Evolutionary conservation across 768 basidiomycete species (phyloP).

Genomic region (Lentinus brumalis): DNA sequence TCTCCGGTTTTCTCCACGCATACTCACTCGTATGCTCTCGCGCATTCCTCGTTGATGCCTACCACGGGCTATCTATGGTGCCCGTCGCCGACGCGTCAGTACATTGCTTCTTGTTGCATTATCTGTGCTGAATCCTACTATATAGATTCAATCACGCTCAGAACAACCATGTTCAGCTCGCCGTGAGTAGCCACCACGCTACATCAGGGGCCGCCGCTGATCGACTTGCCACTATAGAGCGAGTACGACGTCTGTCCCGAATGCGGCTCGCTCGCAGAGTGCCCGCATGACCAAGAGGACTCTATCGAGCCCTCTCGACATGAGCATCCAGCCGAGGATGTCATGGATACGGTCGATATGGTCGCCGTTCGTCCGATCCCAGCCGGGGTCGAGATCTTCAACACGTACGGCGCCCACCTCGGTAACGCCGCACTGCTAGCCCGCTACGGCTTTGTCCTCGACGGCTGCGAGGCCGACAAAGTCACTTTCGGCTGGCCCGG

Average conservation of each 20-base stretch:
- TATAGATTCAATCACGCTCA: slow-evolving; percentile 42
- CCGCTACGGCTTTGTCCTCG: slow-evolving; percentile 45
- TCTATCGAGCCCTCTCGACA: not conserved
- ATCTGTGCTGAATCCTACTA: not conserved
- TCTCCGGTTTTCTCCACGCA: slow-evolving; percentile 37
- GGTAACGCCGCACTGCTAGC: slow-evolving; percentile 41
- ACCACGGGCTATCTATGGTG: slow-evolving; percentile 48
- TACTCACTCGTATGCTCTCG: slow-evolving; percentile 51
- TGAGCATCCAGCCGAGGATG: not conserved
- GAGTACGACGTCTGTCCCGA: slow-evolving; percentile 42
- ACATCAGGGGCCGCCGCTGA: not conserved
- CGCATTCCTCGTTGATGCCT: slow-evolving; percentile 51
- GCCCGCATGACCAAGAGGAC: slow-evolving; percentile 39
- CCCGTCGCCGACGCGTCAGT: slow-evolving; percentile 50
- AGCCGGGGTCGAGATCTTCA: slow-evolving; percentile 39
- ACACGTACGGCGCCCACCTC: slow-evolving; percentile 41
- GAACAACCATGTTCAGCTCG: slow-evolving; percentile 39
- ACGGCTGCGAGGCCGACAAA: slow-evolving; percentile 39
- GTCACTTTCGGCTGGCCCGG: slow-evolving; percentile 24
- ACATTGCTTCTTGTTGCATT: slow-evolving; percentile 2
- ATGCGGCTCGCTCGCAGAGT: slow-evolving; percentile 42
- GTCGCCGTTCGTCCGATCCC: slow-evolving; percentile 34
- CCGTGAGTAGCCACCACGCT: slow-evolving; percentile 26
- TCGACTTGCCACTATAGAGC: slow-evolving; percentile 24
- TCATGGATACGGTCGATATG: slow-evolving; percentile 41